Evolutionary conservation across 352 stramenopile species (phyloP), one percentile per base, ranked within the genome.

Genomic region (Phytophthora pseudosyringae): DNA sequence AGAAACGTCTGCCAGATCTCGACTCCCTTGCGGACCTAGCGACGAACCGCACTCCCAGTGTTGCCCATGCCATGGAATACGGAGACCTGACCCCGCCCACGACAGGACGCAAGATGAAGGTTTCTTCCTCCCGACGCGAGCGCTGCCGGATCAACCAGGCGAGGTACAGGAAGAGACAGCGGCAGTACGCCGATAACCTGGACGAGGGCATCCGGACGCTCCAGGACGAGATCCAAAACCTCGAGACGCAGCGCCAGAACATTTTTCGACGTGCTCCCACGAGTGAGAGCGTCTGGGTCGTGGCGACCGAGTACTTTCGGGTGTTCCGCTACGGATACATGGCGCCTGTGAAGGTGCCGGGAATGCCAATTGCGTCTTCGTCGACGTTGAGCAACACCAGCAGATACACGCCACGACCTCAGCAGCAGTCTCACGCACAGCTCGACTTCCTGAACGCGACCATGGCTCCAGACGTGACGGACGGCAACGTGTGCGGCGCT

Each of bases 251-350:
- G 18, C 45, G 39, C 0, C 61, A 65, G 32, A 50, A 26, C 6
- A 44, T 56, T 12, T 25, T 55, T 12, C 29, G 39, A 4, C 5
- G 25, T 12, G 28, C 29, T 0, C 54, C 39, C 3, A 65, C 54
- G 8, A 55, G 65, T 16, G 54, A 69, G 26, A 69, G 31, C 13
- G 46, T 51, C 4, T 69, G 61, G 61, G 38, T 59, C 39, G 61
- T 69, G 18, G 61, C 61, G 5, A 55, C 38, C 6, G 53, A 69
- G 61, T 69, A 59, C 53, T 69, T 69, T 36, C 40, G 61, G 1
- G 39, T 65, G 5, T 69, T 69, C 16, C 45, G 54, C 0, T 39
- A 59, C 47, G 61, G 61, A 6, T 69, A 65, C 46, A 45, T 59
- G 54, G n/a, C 36, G 16, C 54, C 53, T 3, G 4, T 26, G 35